Evolutionary conservation across 2,329 filamentous ascomycete genomes (phyloP).

Genomic region (Cercospora citrullina): DNA sequence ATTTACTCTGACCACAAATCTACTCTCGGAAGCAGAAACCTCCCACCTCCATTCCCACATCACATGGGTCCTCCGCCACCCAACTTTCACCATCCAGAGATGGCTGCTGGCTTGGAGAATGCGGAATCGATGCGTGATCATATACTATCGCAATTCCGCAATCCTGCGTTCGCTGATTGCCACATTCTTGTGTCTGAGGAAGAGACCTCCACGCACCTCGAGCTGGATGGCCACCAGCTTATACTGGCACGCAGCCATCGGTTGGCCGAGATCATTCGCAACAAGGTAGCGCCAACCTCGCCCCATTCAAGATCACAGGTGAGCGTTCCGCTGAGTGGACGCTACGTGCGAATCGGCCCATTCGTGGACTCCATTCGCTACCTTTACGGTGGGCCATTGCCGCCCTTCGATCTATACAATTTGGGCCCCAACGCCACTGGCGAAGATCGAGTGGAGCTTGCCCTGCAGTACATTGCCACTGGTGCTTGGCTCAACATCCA

Average conservation of each 20-base stretch:
- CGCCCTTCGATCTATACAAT: slow-evolving; percentile 26
- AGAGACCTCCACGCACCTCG: slow-evolving; percentile 17
- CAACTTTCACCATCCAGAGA: slow-evolving; percentile 26
- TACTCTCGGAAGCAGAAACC: slow-evolving; percentile 12
- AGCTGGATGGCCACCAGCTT: slow-evolving; percentile 36
- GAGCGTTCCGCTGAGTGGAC: slow-evolving; percentile 25
- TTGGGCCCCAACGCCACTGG: slow-evolving; percentile 12
- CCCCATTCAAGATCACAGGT: slow-evolving; percentile 25
- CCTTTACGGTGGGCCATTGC: slow-evolving; percentile 38
- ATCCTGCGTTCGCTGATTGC: slow-evolving; percentile 36
- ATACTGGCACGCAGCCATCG: slow-evolving; percentile 36
- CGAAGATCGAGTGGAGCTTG: slow-evolving; percentile 37
- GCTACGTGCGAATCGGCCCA: slow-evolving; percentile 27
- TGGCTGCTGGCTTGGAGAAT: slow-evolving; percentile 31
- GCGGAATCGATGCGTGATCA: slow-evolving; percentile 36
- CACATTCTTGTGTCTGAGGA: slow-evolving; percentile 35
- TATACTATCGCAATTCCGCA: slow-evolving; percentile 32
- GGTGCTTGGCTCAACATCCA: slow-evolving; percentile 60
- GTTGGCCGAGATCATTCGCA: slow-evolving; percentile 31
- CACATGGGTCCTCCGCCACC: slow-evolving; percentile 23
- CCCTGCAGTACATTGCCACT: slow-evolving; percentile 65
- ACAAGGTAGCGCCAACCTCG: slow-evolving; percentile 14
- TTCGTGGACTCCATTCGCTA: slow-evolving; percentile 36
- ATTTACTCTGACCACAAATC: slow-evolving; percentile 18
- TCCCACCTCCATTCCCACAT: slow-evolving; percentile 21